Base-by-base conservation (phyloP, 164 flowering plant genomes). In the Berberis vulgaris region DNA sequence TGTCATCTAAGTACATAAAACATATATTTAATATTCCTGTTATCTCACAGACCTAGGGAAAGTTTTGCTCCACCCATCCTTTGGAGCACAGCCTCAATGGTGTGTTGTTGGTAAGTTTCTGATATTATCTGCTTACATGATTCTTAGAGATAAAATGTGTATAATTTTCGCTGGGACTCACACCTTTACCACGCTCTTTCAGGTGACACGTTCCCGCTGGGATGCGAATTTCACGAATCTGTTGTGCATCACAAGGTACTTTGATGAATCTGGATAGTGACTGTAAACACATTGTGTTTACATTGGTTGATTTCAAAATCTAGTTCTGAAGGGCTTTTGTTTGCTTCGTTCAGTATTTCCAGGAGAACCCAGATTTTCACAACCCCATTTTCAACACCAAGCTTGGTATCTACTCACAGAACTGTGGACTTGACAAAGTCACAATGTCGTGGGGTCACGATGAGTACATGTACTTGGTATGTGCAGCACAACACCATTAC, bases 391-490 rank as follows among this genome's bases (percentile, higher is more conserved):
- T 57, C 81, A 74, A 71, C 66, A 83, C 89, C 0, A 86, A 83
- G 68, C 65, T 79, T 11, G 86, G 89, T 6, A 69, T 83, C 45
- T 88, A 88, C 78, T 44, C 70, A 0, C 82, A 78, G 71, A 77
- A 77, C 40, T 88, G 95, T 63, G 91, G 95, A 12, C 82, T 88
- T 6, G 69, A 79, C 43, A 83, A 84, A 41, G 88, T 86, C 6
- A 65, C 73, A 62, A 88, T 88, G 83, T 76, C 91, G 0, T 86
- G 87, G 86, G 91, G 95, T 40, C 95, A 88, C 13, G 89, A 87
- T 38, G 87, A 82, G 62, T 87, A 87, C 75, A 87, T 87, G 95
- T 86, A 84, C 68, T 66, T 83, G 89, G 95, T 87, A 84, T 1
- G 66, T 52, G 4, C 13, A 52, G n/a, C 10, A 47, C n/a, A 7